A percentile compares a stretch with the other conserved stretches of the same genome.
These are phyloP conservation scores for Nasturtium officinale DNA, from an alignment of 345 rosid species.

Conservation along the genomic window DNA sequence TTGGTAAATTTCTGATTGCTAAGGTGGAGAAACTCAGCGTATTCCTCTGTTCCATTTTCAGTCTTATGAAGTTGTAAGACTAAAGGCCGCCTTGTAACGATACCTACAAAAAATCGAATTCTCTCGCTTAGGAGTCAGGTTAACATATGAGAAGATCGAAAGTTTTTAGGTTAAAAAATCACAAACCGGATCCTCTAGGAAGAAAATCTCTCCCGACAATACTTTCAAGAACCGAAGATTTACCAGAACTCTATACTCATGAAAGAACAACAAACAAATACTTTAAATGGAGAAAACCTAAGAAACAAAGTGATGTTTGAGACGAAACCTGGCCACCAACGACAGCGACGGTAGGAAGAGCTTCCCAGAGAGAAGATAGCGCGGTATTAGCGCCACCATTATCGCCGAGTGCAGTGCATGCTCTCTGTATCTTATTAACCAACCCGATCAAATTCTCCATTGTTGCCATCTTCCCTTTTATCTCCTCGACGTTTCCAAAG, in stretches of 20 bases:
- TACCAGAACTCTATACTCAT: constrained; percentile 81
- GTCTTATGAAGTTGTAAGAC: constrained; percentile 80
- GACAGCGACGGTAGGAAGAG: constrained; percentile 83
- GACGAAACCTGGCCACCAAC: constrained; percentile 78
- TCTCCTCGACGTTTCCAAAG: neutral
- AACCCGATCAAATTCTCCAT: constrained; percentile 90
- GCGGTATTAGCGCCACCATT: constrained; percentile 61
- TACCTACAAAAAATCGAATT: constrained; percentile 48
- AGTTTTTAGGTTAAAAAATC: neutral
- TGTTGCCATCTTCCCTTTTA: constrained; percentile 51
- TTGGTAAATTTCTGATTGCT: constrained; percentile 64
- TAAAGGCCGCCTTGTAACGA: constrained; percentile 88
- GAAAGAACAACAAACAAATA: neutral
- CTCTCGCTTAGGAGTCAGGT: neutral
- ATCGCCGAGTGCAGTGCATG: constrained; percentile 88
- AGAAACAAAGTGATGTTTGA: neutral
- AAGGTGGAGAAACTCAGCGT: constrained; percentile 83
- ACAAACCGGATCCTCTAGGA: constrained; percentile 93
- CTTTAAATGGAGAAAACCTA: neutral
- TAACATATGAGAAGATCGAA: constrained; percentile 1
- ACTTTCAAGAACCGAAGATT: constrained; percentile 95
- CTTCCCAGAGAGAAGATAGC: constrained; percentile 90
- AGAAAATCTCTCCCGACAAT: constrained; percentile 94
- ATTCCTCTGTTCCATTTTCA: constrained; percentile 62
- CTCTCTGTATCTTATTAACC: constrained; percentile 85